These are phyloP conservation scores for Auricularia cornea DNA, from an alignment of 768 basidiomycete genomes.

Conservation along the genomic window DNA sequence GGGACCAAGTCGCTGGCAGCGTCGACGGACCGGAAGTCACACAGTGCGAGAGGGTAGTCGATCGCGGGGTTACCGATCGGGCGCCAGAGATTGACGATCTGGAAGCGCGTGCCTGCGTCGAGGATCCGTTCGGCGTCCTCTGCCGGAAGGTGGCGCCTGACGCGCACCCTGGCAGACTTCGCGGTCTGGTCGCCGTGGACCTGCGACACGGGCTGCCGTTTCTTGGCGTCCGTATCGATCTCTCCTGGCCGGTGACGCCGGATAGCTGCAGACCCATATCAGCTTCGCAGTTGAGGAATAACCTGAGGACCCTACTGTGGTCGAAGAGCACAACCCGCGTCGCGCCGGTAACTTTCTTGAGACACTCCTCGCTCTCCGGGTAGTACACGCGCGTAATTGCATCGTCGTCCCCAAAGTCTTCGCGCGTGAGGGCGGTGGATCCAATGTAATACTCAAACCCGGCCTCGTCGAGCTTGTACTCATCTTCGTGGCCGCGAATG, in stretches of 20 bases:
- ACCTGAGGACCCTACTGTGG: conserved; percentile 38
- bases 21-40: conserved; percentile 42
- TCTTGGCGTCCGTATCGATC: conserved; percentile 26
- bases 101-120: conserved; percentile 28
- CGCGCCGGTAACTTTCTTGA: conserved; percentile 55
- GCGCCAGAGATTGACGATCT: conserved; percentile 56
- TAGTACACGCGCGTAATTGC: conserved; percentile 50
- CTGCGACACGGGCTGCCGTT: conserved; percentile 33
- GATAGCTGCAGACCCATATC: conserved; percentile 32
- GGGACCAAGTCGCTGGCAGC: conserved; percentile 34
- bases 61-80: conserved; percentile 40
- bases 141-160: conserved; percentile 42
- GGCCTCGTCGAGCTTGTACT: conserved; percentile 37
- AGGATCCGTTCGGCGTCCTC: conserved; percentile 37
- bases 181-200: conserved; percentile 49
- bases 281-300: background rate
- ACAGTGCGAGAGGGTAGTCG: conserved; percentile 45
- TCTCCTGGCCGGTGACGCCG: conserved; percentile 36
- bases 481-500: conserved; percentile 41
- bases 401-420: conserved; percentile 40
- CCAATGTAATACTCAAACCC: conserved; percentile 37
- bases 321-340: conserved; percentile 53
- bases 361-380: conserved; percentile 46
- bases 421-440: background rate
- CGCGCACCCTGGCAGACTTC: conserved; percentile 34